Conservation (phyloP, 352 stramenopile species). For the Pythium sukuiense region DNA sequence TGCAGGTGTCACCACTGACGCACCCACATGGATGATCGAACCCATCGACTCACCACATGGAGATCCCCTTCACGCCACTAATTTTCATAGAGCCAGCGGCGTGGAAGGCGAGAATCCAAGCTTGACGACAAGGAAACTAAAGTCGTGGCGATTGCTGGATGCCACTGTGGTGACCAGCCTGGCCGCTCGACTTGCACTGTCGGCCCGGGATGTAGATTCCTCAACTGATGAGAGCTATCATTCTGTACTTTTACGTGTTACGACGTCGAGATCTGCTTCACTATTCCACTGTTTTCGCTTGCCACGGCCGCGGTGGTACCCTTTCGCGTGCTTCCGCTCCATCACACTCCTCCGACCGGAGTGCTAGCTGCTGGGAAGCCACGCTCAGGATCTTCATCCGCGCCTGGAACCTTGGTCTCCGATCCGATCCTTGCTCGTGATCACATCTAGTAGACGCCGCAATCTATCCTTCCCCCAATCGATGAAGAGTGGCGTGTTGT, state of each 20-base stretch:
- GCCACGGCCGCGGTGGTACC: neutral
- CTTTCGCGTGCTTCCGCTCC: neutral
- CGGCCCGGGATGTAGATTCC: no score
- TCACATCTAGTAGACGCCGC: constrained; percentile 1
- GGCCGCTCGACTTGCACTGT: no score
- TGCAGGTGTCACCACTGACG: neutral
- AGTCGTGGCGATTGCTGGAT: neutral
- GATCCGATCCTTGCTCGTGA: constrained; percentile 19
- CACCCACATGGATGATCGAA: neutral
- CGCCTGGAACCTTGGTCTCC: neutral
- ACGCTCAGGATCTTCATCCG: neutral
- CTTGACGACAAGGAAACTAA: neutral
- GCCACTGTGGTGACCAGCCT: neutral
- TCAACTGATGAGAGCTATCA: constrained; percentile 2
- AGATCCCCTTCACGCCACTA: neutral
- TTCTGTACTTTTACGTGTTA: constrained; percentile 27
- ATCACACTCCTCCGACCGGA: constrained; percentile 18
- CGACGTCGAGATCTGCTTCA: constrained; percentile 21
- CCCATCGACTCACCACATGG: neutral
- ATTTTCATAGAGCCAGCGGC: neutral
- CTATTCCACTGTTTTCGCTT: constrained; percentile 18
- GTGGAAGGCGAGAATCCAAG: neutral
- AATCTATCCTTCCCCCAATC: constrained; percentile 4
- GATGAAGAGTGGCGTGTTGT: neutral
- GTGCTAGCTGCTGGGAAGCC: neutral